Conservation (phyloP, 345 rosid genomes). For the Mangifera indica region DNA sequence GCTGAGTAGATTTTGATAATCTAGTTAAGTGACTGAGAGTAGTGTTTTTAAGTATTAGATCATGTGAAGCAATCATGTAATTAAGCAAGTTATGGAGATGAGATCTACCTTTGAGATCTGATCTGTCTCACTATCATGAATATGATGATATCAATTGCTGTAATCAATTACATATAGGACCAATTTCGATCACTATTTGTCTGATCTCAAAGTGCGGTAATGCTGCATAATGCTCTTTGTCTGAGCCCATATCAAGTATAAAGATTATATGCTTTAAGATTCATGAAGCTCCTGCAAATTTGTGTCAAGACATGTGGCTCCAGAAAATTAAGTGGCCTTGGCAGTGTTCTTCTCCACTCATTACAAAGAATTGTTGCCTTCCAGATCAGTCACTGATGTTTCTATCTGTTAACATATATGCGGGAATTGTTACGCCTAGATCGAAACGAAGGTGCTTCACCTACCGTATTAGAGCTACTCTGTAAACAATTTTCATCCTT, state of each 20-base stretch:
- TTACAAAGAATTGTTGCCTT: background rate
- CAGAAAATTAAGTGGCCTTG: background rate
- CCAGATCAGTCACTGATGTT: no score
- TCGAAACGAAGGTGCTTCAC: no score
- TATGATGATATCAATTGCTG: conserved; percentile 15
- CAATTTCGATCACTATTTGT: background rate
- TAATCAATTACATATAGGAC: conserved; percentile 29
- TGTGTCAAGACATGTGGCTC: background rate
- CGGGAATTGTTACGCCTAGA: no score
- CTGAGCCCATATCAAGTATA: background rate
- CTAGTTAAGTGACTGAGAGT: no score
- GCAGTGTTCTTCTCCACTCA: background rate
- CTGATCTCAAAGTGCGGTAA: background rate
- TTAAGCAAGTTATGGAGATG: background rate
- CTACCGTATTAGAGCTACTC: no score
- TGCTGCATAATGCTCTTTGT: background rate
- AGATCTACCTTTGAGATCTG: background rate
- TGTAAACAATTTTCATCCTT: no score
- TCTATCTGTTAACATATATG: no score
- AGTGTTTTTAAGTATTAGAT: background rate
- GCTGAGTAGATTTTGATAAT: background rate
- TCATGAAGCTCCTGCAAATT: background rate
- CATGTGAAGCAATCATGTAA: background rate
- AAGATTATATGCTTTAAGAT: no score
- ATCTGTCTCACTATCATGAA: conserved; percentile 21